These are phyloP conservation scores for Draba incana DNA, from an alignment of 345 rosid genomes.

Conservation along the genomic window DNA sequence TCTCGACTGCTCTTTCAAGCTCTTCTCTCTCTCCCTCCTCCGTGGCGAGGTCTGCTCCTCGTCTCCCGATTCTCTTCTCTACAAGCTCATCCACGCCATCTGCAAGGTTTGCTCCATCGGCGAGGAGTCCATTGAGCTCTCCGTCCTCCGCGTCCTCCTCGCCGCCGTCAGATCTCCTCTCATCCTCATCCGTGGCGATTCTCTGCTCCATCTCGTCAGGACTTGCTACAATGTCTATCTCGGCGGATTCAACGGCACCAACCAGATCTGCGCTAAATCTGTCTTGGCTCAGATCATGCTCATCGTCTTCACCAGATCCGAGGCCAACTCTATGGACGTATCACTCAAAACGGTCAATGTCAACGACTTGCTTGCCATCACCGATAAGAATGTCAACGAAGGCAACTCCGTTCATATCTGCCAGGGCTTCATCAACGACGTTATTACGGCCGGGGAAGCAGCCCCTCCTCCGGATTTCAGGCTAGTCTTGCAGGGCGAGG, in stretches of 20 bases:
- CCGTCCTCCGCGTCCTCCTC: conserved; percentile 75
- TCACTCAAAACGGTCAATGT: conserved; percentile 61
- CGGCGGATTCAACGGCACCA: conserved; percentile 79
- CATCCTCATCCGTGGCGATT: conserved; percentile 82
- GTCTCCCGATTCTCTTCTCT: conserved; percentile 38
- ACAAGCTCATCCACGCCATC: conserved; percentile 52
- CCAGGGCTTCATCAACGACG: conserved; percentile 77
- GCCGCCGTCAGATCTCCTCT: conserved; percentile 74
- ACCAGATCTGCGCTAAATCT: conserved; percentile 94
- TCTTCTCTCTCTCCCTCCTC: conserved; percentile 71
- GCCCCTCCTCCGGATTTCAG: conserved; percentile 50
- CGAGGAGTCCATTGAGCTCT: conserved; percentile 76
- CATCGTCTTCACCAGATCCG: conserved; percentile 71
- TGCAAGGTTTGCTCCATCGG: conserved; percentile 70
- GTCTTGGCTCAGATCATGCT: conserved; percentile 86
- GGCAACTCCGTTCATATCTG: conserved; percentile 79
- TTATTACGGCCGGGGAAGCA: conserved; percentile 67
- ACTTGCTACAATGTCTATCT: conserved; percentile 93
- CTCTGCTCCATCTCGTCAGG: conserved; percentile 67
- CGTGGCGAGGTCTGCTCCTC: conserved; percentile 60
- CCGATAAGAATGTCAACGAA: conserved; percentile 88
- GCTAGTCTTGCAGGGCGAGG: conserved; percentile 44
- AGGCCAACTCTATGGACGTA: conserved; percentile 68
- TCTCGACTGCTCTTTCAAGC: conserved; percentile 74
- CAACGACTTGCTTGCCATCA: conserved; percentile 69